These are phyloP conservation scores for Amaranthus palmeri DNA, from an alignment of 148 eudicot species.

Conservation along the genomic window DNA sequence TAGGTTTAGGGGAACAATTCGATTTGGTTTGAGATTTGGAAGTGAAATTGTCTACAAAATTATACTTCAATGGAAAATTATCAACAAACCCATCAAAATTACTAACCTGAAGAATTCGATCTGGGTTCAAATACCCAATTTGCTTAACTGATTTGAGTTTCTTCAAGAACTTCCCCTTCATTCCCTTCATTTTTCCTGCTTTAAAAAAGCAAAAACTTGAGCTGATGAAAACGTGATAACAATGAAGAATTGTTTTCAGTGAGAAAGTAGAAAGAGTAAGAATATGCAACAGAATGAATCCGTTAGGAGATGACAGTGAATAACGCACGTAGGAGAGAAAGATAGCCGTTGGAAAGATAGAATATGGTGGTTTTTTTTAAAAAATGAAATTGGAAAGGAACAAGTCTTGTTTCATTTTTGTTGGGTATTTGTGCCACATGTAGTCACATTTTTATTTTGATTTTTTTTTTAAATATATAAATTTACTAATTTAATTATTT, in stretches of 20 bases:
- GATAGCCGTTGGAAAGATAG: conserved; percentile 15
- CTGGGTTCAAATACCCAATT: conserved; percentile 61
- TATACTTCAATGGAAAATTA: conserved; percentile 29
- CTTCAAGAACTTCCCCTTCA: conserved; percentile 84
- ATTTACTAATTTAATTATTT: too few relatives aligned
- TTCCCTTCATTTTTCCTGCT: conserved; percentile 48
- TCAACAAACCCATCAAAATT: conserved; percentile 48
- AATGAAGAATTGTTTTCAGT: not conserved
- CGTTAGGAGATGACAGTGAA: not conserved
- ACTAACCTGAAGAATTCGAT: conserved; percentile 51
- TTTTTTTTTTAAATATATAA: too few relatives aligned
- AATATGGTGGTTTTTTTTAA: not conserved
- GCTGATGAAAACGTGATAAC: not conserved
- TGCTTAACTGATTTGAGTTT: conserved; percentile 67
- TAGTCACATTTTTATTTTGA: too few relatives aligned
- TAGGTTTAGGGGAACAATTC: conserved; percentile 8
- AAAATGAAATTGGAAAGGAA: not conserved
- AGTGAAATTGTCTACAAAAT: conserved; percentile 22
- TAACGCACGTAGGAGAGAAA: not conserved
- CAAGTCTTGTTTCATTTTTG: too few relatives aligned
- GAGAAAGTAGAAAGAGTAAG: not conserved
- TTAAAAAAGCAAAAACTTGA: not conserved
- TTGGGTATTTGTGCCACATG: too few relatives aligned
- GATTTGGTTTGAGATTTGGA: conserved; percentile 24
- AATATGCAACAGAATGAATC: not conserved